A percentile compares a stretch with the other conserved stretches of the same genome.
phyloP scores from a whole-genome alignment of 2,329 filamentous ascomycete genomes.

The Ophiostoma australiae region DNA sequence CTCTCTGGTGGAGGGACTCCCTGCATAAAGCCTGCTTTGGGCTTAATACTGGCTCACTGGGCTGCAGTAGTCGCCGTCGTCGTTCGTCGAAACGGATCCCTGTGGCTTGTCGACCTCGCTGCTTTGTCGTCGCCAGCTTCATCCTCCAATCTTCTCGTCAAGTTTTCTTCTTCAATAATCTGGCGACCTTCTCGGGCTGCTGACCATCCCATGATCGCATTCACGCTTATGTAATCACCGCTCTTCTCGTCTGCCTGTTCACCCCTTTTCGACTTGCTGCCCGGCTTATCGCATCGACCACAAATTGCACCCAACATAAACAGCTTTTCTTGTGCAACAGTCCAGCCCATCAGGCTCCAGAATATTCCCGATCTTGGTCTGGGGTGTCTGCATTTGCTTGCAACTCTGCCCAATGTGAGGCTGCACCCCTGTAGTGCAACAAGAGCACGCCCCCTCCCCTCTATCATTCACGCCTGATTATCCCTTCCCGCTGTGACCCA shows the following conservation, averaged over 20 bases:
- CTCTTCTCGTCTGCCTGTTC: no score
- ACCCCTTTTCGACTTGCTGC: background rate
- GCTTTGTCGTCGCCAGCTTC: background rate
- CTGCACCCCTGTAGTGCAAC: conserved; percentile 4
- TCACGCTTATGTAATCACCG: background rate
- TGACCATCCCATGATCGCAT: background rate
- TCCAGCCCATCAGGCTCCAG: background rate
- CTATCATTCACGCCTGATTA: background rate
- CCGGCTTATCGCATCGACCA: background rate
- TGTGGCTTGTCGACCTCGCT: background rate
- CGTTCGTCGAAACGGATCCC: background rate
- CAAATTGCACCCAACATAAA: background rate
- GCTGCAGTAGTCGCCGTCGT: conserved; percentile 3
- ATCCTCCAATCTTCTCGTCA: background rate
- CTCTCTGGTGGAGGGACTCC: conserved; percentile 9
- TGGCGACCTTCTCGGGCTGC: background rate
- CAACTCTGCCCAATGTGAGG: background rate
- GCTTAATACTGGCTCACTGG: background rate
- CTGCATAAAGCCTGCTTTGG: conserved; percentile 19
- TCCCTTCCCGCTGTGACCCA: conserved; percentile 7
- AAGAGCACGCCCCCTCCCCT: background rate
- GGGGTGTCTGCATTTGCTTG: background rate
- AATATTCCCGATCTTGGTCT: background rate
- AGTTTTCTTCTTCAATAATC: no score
- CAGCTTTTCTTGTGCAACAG: background rate